Conservation (phyloP, 768 basidiomycete genomes). For the Auricularia sp. region DNA sequence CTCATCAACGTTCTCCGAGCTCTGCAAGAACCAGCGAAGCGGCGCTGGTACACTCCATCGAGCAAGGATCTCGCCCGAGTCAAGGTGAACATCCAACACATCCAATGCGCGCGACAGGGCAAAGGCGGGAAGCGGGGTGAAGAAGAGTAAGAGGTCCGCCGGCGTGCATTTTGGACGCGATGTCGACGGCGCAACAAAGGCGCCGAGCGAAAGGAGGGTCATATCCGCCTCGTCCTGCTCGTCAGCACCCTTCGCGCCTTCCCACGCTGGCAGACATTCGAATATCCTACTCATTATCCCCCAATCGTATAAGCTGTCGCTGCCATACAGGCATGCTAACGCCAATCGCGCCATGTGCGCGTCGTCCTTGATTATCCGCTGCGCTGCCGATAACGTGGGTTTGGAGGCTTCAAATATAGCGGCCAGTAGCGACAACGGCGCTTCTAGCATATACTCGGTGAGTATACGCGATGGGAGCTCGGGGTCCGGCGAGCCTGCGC, state of each 20-base stretch:
- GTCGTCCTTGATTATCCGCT: conserved; percentile 71
- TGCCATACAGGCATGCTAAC: conserved; percentile 82
- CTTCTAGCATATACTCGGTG: conserved; percentile 60
- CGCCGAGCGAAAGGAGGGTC: conserved; percentile 69
- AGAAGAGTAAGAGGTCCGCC: conserved; percentile 69
- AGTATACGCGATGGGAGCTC: conserved; percentile 53
- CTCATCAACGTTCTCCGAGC: conserved; percentile 49
- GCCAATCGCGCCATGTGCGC: conserved; percentile 80
- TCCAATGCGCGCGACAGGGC: conserved; percentile 80
- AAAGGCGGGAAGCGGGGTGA: conserved; percentile 63
- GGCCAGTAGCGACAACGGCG: conserved; percentile 57
- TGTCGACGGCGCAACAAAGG: conserved; percentile 69
- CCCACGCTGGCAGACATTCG: conserved; percentile 93
- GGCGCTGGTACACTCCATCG: conserved; percentile 80
- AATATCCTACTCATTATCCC: conserved; percentile 83
- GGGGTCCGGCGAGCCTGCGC: conserved; percentile 61
- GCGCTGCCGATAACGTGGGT: conserved; percentile 61
- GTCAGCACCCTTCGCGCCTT: conserved; percentile 22
- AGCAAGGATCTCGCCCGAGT: conserved; percentile 84
- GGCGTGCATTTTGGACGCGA: conserved; percentile 46
- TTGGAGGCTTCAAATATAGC: conserved; percentile 87
- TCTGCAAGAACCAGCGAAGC: conserved; percentile 84
- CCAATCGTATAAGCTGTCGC: conserved; percentile 62
- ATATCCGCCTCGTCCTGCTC: conserved; percentile 72
- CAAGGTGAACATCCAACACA: conserved; percentile 86